These are phyloP conservation scores for Heliamphora exappendiculata DNA, from an alignment of 148 eudicot genomes.

Conservation along the genomic window DNA sequence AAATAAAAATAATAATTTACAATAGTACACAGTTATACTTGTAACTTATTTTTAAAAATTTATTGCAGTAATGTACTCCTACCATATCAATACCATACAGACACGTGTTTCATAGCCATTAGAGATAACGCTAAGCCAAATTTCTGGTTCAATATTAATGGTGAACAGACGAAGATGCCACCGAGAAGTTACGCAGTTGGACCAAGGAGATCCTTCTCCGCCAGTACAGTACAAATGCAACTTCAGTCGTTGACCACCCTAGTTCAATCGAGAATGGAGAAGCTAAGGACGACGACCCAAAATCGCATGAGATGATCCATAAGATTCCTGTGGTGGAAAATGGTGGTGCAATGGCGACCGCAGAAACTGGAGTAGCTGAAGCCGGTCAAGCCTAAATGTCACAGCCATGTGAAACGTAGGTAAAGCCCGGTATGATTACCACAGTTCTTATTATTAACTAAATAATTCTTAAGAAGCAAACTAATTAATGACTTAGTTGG, in stretches of 20 bases:
- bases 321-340: not conserved
- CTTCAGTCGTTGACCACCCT: not conserved
- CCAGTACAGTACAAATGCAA: not conserved
- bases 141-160: not conserved
- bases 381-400: slow-evolving; percentile 7
- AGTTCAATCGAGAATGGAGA: not conserved
- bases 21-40: too few species aligned
- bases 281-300: not conserved
- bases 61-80: too few species aligned
- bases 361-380: not conserved
- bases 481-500: too few species aligned
- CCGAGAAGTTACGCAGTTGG: slow-evolving; percentile 38
- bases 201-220: slow-evolving; percentile 17
- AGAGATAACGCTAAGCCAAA: not conserved
- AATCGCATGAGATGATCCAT: not conserved
- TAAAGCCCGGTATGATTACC: too few species aligned
- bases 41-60: too few species aligned
- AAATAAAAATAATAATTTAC: too few species aligned
- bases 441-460: too few species aligned
- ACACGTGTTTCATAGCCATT: too few species aligned
- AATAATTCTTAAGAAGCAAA: too few species aligned
- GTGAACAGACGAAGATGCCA: slow-evolving; percentile 48
- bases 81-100: too few species aligned
- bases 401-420: too few species aligned
- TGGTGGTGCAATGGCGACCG: not conserved